Base-by-base conservation (phyloP, 2,329 filamentous ascomycete genomes). In the Dactylonectria macrodidyma region DNA sequence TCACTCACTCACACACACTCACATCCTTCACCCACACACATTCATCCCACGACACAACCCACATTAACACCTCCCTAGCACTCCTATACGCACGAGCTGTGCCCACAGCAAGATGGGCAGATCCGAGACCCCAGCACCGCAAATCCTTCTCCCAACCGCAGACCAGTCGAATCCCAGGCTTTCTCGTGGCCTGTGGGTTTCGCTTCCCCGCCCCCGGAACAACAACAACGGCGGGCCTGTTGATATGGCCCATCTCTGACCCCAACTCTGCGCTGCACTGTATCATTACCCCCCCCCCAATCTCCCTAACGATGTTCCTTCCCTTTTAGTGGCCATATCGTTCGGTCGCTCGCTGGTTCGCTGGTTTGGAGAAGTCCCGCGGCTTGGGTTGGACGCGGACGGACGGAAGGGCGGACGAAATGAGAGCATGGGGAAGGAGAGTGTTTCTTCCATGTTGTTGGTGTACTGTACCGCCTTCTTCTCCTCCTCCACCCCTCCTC, bases 381-480 rank as follows among this genome's bases (percentile, higher is more conserved):
- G 47, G 69, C 64, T 59, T 68, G 55, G 48, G 71, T 63, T 56
- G 61, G 54, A 64, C 59, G 64, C 58, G 67, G 71, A 71, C 64
- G 74, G 71, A 66, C 64, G 67, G 73, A 70, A 44, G 73, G 73
- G 50, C 24, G 24, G 48, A 51, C 33, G 62, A 41, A 48, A 59
- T 59, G 44, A 38, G 59, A 44, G 26, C 7, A 30, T 30, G 26
- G 16, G 30, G 38, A 26, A 59, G 59, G 46, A 33, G 19, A 19
- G 47, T 38, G 26, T 52, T 48, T 41, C 30, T 46, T 19, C 19
- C 19, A 19, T 62, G 55, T 54, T 30, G 58, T 47, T 46, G 55
- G 51, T 44, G 30, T 46, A n/a, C 16, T 41, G 22, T 57, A 48
- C 41, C 33, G 47, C 48, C 19, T 44, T 46, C 44, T 59, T 6